phyloP scores from a whole-genome alignment of 352 stramenopile genomes.

The Phytophthora fragariae region DNA sequence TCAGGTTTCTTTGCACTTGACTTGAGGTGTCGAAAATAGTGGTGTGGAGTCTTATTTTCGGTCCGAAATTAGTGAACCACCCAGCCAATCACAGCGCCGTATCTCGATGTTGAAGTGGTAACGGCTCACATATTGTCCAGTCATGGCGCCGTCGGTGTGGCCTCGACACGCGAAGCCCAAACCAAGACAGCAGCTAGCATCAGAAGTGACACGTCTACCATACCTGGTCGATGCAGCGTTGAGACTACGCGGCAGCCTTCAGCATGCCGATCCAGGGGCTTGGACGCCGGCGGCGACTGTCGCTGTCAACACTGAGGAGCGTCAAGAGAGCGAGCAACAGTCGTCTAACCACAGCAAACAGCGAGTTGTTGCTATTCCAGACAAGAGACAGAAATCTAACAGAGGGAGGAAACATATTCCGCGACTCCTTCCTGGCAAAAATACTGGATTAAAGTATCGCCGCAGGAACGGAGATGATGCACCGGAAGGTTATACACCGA shows the following conservation, averaged over 20 bases:
- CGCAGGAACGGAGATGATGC: background rate
- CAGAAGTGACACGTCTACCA: conserved; percentile 25
- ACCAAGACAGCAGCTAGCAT: background rate
- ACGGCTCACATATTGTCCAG: background rate
- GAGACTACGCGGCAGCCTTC: conserved; percentile 5
- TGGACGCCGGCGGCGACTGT: conserved; percentile 2
- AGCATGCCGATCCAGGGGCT: conserved; percentile 1
- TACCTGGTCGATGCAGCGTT: conserved; percentile 25
- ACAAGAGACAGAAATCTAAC: conserved; percentile 2
- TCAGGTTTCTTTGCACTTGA: conserved; percentile 11
- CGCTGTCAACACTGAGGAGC: conserved; percentile 15
- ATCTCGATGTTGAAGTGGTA: conserved; percentile 26
- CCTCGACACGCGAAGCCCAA: conserved; percentile 13
- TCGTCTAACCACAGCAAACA: background rate
- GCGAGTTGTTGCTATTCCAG: background rate
- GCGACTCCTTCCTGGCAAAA: background rate
- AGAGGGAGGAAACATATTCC: conserved; percentile 6
- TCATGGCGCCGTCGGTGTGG: conserved; percentile 3
- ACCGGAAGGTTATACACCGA: conserved; percentile 1
- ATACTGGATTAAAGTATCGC: background rate
- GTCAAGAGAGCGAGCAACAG: conserved; percentile 18
- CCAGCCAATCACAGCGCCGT: conserved; percentile 17
- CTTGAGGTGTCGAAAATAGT: conserved; percentile 7
- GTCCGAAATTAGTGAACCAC: background rate
- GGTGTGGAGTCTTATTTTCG: background rate